These are phyloP conservation scores for Termitomyces bulborhizus DNA, from an alignment of 768 basidiomycete species.

Conservation along the genomic window DNA sequence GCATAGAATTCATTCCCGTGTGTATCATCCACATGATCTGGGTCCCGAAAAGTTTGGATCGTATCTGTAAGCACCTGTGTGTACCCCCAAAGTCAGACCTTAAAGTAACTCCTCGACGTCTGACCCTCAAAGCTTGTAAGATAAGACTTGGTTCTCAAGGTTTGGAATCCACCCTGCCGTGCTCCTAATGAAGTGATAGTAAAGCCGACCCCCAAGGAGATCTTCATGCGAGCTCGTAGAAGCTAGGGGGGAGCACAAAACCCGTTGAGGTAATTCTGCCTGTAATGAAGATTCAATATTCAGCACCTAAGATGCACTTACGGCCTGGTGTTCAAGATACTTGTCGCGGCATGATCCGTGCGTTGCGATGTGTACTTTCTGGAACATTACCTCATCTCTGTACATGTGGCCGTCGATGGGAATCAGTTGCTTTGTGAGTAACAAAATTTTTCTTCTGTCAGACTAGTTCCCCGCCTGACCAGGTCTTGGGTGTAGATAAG, in stretches of 20 bases:
- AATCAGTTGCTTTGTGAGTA: neutral
- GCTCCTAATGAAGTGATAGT: conserved; percentile 10
- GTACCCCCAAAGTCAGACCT: neutral
- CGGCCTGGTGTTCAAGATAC: neutral
- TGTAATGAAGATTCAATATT: neutral
- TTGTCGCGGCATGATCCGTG: neutral
- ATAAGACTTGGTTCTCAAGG: neutral
- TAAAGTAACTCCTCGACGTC: neutral
- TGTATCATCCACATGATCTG: neutral
- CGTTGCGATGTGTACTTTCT: neutral
- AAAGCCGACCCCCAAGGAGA: conserved; percentile 3
- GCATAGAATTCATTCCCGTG: neutral
- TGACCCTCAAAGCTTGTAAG: conserved; percentile 3
- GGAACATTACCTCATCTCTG: neutral
- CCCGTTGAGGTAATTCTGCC: neutral
- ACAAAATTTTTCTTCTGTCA: neutral
- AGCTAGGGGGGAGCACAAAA: neutral
- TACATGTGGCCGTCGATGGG: neutral
- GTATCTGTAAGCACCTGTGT: neutral
- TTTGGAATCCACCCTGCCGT: neutral
- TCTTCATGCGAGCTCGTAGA: conserved; percentile 5
- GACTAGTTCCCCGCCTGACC: neutral
- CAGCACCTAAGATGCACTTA: neutral
- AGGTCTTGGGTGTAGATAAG: neutral
- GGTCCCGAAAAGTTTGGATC: neutral